Conservation (phyloP, 2,329 filamentous ascomycete species). For the Chrysosporium keratinophilum region DNA sequence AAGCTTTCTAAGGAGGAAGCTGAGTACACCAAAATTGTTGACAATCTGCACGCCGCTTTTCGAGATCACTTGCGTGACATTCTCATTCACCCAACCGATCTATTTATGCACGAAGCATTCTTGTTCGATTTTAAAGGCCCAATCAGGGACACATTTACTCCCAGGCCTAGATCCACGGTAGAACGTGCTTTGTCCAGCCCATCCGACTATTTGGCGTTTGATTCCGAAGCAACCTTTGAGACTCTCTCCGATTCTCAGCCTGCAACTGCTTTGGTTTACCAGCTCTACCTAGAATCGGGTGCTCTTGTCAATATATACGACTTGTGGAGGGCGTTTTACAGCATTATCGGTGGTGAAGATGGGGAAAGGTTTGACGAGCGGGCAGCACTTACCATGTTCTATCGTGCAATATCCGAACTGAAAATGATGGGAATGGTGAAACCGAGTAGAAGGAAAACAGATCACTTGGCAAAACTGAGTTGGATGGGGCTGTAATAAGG, state of each 20-base stretch:
- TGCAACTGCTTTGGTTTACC: conserved; percentile 50
- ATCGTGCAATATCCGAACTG: conserved; percentile 73
- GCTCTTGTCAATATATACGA: conserved; percentile 51
- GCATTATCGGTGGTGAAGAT: conserved; percentile 37
- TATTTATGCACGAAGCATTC: conserved; percentile 49
- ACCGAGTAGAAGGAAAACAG: conserved; percentile 77
- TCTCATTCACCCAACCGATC: conserved; percentile 41
- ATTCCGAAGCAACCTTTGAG: conserved; percentile 23
- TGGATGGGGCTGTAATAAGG: conserved; percentile 53
- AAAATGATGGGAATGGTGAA: conserved; percentile 80
- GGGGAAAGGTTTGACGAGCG: conserved; percentile 25
- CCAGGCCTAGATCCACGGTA: conserved; percentile 47
- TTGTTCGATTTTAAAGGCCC: conserved; percentile 50
- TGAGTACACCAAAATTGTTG: conserved; percentile 46
- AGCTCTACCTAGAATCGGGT: conserved; percentile 54
- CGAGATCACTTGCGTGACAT: conserved; percentile 37
- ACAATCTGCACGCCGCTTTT: conserved; percentile 38
- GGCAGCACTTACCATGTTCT: conserved; percentile 60
- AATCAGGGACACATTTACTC: conserved; percentile 48
- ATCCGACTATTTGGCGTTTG: conserved; percentile 51
- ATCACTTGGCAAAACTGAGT: conserved; percentile 75
- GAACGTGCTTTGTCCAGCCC: conserved; percentile 51
- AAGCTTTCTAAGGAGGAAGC: conserved; percentile 44
- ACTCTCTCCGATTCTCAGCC: conserved; percentile 45
- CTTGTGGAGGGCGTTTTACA: conserved; percentile 51